These are phyloP conservation scores for Globisporangium viniferum DNA, from an alignment of 352 stramenopile genomes.

Conservation along the genomic window DNA sequence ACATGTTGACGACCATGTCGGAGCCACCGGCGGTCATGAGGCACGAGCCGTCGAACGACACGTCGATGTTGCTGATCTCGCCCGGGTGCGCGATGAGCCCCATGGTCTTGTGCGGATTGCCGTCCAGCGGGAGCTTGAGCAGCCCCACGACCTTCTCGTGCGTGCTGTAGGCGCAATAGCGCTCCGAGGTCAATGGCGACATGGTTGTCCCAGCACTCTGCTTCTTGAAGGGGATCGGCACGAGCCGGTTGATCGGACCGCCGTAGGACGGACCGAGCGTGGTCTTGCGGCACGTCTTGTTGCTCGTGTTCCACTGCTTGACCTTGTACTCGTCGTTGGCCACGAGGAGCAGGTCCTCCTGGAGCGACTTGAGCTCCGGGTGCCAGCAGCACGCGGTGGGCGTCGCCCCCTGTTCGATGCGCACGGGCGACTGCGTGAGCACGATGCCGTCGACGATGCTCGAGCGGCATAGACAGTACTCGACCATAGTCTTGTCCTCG, in stretches of 20 bases:
- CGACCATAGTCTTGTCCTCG: slow-evolving; percentile 84
- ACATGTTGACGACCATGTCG: slow-evolving; percentile 92
- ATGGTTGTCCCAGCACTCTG: neutral
- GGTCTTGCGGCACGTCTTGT: slow-evolving; percentile 89
- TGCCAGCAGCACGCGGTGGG: slow-evolving; percentile 91
- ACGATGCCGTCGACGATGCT: slow-evolving; percentile 87
- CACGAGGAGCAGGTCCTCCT: slow-evolving; percentile 89
- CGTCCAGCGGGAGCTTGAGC: slow-evolving; percentile 89
- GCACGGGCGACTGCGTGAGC: slow-evolving; percentile 56
- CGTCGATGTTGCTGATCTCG: slow-evolving; percentile 82
- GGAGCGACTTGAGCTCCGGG: slow-evolving; percentile 65
- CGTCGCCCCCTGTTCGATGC: slow-evolving; percentile 82
- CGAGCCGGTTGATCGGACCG: slow-evolving; percentile 80
- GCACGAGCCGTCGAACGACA: slow-evolving; percentile 83
- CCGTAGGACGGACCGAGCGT: slow-evolving; percentile 89
- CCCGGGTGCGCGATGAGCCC: slow-evolving; percentile 91
- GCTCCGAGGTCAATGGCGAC: slow-evolving; percentile 19
- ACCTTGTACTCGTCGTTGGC: slow-evolving; percentile 94
- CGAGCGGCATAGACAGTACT: slow-evolving; percentile 86
- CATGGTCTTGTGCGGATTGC: slow-evolving; percentile 90
- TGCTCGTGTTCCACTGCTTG: slow-evolving; percentile 91
- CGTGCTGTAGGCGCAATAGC: slow-evolving; percentile 82
- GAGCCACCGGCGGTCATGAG: slow-evolving; percentile 86
- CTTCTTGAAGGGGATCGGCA: slow-evolving; percentile 49
- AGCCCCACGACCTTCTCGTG: slow-evolving; percentile 83